These are phyloP conservation scores for Striga hermonthica DNA, from an alignment of 305 asterid genomes.

Conservation along the genomic window DNA sequence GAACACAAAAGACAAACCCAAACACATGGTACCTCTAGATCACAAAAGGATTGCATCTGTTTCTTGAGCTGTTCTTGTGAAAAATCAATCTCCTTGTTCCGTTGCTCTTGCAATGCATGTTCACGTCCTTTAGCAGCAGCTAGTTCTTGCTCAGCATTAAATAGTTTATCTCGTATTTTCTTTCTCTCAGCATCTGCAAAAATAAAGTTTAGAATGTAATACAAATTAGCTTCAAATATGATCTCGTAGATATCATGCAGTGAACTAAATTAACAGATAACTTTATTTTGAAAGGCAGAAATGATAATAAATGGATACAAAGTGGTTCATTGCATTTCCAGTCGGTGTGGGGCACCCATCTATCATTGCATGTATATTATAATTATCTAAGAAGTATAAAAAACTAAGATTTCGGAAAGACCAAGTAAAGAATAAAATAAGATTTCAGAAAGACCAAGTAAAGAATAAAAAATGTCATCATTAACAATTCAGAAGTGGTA, in stretches of 20 bases:
- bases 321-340: slow-evolving; percentile 1
- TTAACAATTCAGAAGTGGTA: slow-evolving; percentile 8
- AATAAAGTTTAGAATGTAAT: slow-evolving; percentile 23
- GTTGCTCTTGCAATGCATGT: slow-evolving; percentile 67
- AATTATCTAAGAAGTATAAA: slow-evolving; percentile 16
- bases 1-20: slow-evolving; percentile 16
- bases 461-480: slow-evolving; percentile 12
- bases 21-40: slow-evolving; percentile 64
- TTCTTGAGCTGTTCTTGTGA: slow-evolving; percentile 70
- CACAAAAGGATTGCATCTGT: slow-evolving; percentile 70
- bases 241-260: slow-evolving; percentile 16
- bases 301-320: slow-evolving; percentile 14
- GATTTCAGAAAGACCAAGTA: slow-evolving; percentile 23
- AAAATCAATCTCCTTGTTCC: slow-evolving; percentile 63
- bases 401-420: slow-evolving; percentile 16
- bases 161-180: slow-evolving; percentile 57
- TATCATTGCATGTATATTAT: neutral
- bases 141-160: slow-evolving; percentile 80
- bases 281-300: slow-evolving; percentile 3
- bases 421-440: slow-evolving; percentile 7
- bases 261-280: slow-evolving; percentile 20
- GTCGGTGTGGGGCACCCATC: neutral
- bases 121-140: slow-evolving; percentile 90
- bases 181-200: slow-evolving; percentile 75
- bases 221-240: slow-evolving; percentile 32